A percentile compares a stretch with the other conserved stretches of the same genome.
Evolutionary conservation across 2,329 filamentous ascomycete species (phyloP).

Genomic region (Nigrospora sphaerica): DNA sequence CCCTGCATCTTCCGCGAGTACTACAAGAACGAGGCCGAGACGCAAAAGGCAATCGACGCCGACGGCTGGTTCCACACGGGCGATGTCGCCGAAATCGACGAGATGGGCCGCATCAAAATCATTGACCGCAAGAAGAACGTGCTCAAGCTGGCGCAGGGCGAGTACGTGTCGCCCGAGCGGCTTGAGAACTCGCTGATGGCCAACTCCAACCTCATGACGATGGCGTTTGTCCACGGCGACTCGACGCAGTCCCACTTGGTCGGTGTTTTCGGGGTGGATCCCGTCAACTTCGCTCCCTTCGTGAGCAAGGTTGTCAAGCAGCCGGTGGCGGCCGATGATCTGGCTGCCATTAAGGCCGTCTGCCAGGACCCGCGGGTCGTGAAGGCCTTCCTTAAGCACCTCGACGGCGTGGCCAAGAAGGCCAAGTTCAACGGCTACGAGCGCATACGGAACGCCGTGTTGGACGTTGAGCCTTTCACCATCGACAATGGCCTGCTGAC

Average conservation of each 20-base stretch:
- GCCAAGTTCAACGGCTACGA: constrained; percentile 92
- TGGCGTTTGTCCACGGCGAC: constrained; percentile 89
- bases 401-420: constrained; percentile 72
- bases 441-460: constrained; percentile 63
- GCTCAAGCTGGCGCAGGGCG: constrained; percentile 94
- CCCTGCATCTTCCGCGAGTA: constrained; percentile 79
- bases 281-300: constrained; percentile 73
- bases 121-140: constrained; percentile 98
- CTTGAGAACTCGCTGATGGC: constrained; percentile 93
- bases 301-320: constrained; percentile 70
- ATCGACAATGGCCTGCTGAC: constrained; percentile 88
- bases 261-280: constrained; percentile 81
- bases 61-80: constrained; percentile 98
- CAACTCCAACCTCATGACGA: constrained; percentile 68
- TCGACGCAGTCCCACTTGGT: constrained; percentile 75
- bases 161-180: constrained; percentile 95
- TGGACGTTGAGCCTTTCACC: constrained; percentile 84
- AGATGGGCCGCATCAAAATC: constrained; percentile 80
- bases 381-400: constrained; percentile 67
- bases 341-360: constrained; percentile 59
- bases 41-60: constrained; percentile 68
- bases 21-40: constrained; percentile 85
- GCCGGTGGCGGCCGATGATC: constrained; percentile 56
- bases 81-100: constrained; percentile 82
- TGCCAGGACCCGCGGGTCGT: constrained; percentile 63